These are phyloP conservation scores for Xylariaceae sp. DNA, from an alignment of 2,329 filamentous ascomycete species.

Conservation along the genomic window DNA sequence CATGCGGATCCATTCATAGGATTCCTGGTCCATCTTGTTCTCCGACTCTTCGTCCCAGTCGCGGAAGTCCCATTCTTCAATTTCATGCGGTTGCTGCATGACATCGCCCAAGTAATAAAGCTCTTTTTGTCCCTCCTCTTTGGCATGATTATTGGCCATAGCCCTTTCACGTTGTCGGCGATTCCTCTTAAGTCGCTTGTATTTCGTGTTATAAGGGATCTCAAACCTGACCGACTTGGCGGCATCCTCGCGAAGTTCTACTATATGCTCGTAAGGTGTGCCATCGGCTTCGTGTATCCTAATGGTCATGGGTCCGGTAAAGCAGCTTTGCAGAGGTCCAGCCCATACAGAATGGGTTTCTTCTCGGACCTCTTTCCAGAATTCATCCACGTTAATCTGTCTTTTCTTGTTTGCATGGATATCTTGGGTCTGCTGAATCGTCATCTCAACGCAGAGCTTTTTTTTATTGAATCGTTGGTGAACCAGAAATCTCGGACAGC, in stretches of 20 bases:
- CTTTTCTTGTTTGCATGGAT: slow-evolving; percentile 45
- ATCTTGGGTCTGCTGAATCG: slow-evolving; percentile 72
- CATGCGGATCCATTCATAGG: slow-evolving; percentile 97
- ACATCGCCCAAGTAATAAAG: slow-evolving; percentile 93
- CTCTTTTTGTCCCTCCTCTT: slow-evolving; percentile 65
- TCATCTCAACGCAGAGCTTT: slow-evolving; percentile 89
- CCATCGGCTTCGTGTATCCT: slow-evolving; percentile 97
- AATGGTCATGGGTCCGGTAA: slow-evolving; percentile 96
- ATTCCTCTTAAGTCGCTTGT: slow-evolving; percentile 92
- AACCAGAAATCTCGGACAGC: slow-evolving; percentile 84
- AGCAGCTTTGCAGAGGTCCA: slow-evolving; percentile 71
- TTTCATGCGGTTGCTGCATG: slow-evolving; percentile 77
- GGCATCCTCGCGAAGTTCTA: slow-evolving; percentile 85
- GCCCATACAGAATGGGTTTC: slow-evolving; percentile 66
- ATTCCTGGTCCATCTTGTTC: slow-evolving; percentile 88
- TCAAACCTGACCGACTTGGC: slow-evolving; percentile 77
- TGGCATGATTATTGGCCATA: slow-evolving; percentile 40
- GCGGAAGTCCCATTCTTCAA: slow-evolving; percentile 75
- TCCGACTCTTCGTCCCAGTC: slow-evolving; percentile 92
- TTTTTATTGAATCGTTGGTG: slow-evolving; percentile 97
- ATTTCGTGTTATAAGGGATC: slow-evolving; percentile 98
- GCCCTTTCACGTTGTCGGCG: slow-evolving; percentile 59
- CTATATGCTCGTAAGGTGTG: slow-evolving; percentile 96
- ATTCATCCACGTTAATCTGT: slow-evolving; percentile 66
- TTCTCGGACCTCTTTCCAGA: slow-evolving; percentile 83